Evolutionary conservation across 2,329 filamentous ascomycete genomes (phyloP).

Genomic region (Aspergillaceae sp.): DNA sequence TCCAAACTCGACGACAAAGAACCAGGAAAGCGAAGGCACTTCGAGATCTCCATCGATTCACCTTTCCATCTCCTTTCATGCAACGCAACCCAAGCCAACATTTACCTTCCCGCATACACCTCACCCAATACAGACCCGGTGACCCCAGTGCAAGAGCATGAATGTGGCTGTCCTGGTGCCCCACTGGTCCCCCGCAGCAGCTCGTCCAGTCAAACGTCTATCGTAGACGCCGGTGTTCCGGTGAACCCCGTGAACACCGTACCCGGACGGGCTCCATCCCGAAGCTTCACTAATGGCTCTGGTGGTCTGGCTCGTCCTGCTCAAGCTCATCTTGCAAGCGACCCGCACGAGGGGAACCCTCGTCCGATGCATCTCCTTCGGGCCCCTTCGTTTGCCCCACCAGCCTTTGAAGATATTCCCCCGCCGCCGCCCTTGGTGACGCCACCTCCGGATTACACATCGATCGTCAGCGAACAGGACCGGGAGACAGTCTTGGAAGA

Average conservation of each 20-base stretch:
- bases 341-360: conserved; percentile 36
- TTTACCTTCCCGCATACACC: conserved; percentile 71
- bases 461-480: conserved; percentile 60
- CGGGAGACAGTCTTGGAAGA: conserved; percentile 66
- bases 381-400: conserved; percentile 77
- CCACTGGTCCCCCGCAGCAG: conserved; percentile 33
- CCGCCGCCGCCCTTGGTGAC: conserved; percentile 67
- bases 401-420: conserved; percentile 73
- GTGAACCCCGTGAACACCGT: conserved; percentile 10
- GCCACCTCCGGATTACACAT: conserved; percentile 77
- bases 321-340: conserved; percentile 42
- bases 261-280: conserved; percentile 14
- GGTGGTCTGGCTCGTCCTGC: conserved; percentile 38
- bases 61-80: conserved; percentile 90
- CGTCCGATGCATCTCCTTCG: conserved; percentile 79
- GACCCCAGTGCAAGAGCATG: conserved; percentile 49
- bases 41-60: conserved; percentile 93
- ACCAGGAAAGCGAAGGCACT: conserved; percentile 71
- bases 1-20: conserved; percentile 75
- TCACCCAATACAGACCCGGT: conserved; percentile 43
- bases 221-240: conserved; percentile 19
- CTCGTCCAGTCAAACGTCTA: conserved; percentile 13
- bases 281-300: conserved; percentile 33
- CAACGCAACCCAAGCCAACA: conserved; percentile 86
- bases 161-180: conserved; percentile 61